A percentile compares a stretch with the other conserved stretches of the same genome.
Conservation (phyloP, 495 filamentous ascomycete genomes). For the Choiromyces venosus region DNA sequence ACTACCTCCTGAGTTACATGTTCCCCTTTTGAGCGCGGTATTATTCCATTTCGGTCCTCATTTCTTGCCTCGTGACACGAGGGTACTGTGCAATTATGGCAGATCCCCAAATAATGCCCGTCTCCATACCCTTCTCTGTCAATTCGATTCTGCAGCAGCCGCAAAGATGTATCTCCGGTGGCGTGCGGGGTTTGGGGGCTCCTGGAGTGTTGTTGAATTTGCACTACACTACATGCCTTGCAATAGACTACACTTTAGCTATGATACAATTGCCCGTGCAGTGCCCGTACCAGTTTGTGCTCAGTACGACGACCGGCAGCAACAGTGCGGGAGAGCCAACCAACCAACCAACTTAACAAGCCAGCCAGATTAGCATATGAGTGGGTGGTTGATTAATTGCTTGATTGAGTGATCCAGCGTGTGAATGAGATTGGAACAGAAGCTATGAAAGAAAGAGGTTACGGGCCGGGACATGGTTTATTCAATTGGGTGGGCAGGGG, state of each 20-base stretch:
- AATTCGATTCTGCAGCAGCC: conserved; percentile 19
- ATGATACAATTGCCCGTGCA: background rate
- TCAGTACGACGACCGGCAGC: background rate
- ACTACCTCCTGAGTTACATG: conserved; percentile 20
- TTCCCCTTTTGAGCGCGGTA: conserved; percentile 33
- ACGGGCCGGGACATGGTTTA: background rate
- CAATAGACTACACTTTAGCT: background rate
- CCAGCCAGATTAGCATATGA: background rate
- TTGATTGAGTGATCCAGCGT: background rate
- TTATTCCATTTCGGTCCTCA: conserved; percentile 33
- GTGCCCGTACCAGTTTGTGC: background rate
- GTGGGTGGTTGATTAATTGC: background rate
- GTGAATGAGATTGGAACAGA: background rate
- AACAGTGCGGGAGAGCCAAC: background rate
- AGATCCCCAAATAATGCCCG: conserved; percentile 31
- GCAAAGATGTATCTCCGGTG: conserved; percentile 33
- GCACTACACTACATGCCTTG: background rate
- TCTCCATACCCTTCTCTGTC: conserved; percentile 24
- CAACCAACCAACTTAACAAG: background rate
- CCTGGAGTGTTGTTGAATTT: background rate
- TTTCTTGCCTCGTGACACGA: conserved; percentile 19
- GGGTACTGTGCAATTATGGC: conserved; percentile 7
- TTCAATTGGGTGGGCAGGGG: background rate
- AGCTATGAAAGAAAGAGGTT: background rate
- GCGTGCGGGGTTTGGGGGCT: conserved; percentile 32